Evolutionary conservation across 2,329 filamentous ascomycete species (phyloP).

Genomic region (Orbilia quercus): DNA sequence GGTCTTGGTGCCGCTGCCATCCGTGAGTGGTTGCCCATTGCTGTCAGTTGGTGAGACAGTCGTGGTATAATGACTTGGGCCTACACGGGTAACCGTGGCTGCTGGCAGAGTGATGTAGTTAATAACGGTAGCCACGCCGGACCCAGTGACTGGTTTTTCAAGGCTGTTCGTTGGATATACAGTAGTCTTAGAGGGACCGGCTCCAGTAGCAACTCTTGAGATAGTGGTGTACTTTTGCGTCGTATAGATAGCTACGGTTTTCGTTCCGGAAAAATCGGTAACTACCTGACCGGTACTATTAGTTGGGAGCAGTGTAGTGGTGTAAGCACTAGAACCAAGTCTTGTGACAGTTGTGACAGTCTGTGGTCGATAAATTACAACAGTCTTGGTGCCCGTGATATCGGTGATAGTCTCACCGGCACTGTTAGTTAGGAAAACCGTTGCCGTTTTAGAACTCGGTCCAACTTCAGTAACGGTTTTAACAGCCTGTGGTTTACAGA

Average conservation of each 20-base stretch:
- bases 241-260: conserved; percentile 2
- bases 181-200: not conserved
- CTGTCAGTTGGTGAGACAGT: conserved; percentile 4
- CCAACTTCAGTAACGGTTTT: conserved; percentile 1
- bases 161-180: conserved; percentile 6
- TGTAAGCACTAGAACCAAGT: not conserved
- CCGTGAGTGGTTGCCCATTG: not conserved
- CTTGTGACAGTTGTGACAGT: not conserved
- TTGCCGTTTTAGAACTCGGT: not conserved
- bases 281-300: not conserved
- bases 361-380: conserved; percentile 7
- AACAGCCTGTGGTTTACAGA: conserved; percentile 8
- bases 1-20: not conserved
- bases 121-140: not conserved
- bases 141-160: not conserved
- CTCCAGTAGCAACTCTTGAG: not conserved
- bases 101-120: not conserved
- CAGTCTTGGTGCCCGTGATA: conserved; percentile 21
- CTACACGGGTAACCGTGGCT: conserved; percentile 5
- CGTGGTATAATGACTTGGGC: not conserved
- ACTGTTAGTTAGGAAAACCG: conserved; percentile 7
- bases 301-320: conserved; percentile 11
- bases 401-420: conserved; percentile 16
- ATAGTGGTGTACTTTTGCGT: not conserved
- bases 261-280: conserved; percentile 1